These are phyloP conservation scores for Amanita pseudoporphyria DNA, from an alignment of 768 basidiomycete genomes.

Conservation along the genomic window DNA sequence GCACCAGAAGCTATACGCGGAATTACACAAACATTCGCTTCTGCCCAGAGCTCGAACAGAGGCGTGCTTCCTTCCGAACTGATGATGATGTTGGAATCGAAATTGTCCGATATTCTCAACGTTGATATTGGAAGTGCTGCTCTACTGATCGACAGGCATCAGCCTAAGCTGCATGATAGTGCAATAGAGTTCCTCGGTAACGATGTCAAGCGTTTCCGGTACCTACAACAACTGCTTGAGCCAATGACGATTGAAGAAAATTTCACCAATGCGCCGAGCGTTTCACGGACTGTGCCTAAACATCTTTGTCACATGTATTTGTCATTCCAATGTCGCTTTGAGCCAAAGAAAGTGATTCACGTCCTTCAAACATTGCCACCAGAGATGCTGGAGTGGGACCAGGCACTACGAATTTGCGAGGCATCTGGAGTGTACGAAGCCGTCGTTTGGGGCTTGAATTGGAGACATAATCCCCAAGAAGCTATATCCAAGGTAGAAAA, in stretches of 20 bases:
- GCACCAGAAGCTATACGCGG: conserved; percentile 54
- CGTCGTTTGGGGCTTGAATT: conserved; percentile 72
- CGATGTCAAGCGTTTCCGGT: conserved; percentile 47
- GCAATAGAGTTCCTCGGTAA: conserved; percentile 46
- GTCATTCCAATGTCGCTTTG: conserved; percentile 60
- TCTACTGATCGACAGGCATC: conserved; percentile 55
- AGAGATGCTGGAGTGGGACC: conserved; percentile 44
- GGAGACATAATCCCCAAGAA: conserved; percentile 47
- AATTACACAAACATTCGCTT: conserved; percentile 50
- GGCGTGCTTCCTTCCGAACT: conserved; percentile 49
- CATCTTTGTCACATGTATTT: conserved; percentile 55
- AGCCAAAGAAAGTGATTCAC: conserved; percentile 52
- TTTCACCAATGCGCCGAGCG: conserved; percentile 11
- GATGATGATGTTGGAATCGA: conserved; percentile 37
- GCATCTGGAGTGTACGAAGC: conserved; percentile 57
- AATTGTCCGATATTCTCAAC: conserved; percentile 57
- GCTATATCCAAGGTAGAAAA: conserved; percentile 60
- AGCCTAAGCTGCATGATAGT: conserved; percentile 54
- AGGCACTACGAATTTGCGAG: conserved; percentile 59
- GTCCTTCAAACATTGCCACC: conserved; percentile 47
- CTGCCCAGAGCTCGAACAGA: conserved; percentile 36
- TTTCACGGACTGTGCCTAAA: conserved; percentile 35
- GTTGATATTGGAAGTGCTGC: conserved; percentile 61
- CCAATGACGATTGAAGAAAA: conserved; percentile 29
- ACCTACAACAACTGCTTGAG: conserved; percentile 67